Evolutionary conservation across 2,329 filamentous ascomycete genomes (phyloP), one percentile per base, ranked within the genome.

Genomic region (Chaetothyriales sp.): DNA sequence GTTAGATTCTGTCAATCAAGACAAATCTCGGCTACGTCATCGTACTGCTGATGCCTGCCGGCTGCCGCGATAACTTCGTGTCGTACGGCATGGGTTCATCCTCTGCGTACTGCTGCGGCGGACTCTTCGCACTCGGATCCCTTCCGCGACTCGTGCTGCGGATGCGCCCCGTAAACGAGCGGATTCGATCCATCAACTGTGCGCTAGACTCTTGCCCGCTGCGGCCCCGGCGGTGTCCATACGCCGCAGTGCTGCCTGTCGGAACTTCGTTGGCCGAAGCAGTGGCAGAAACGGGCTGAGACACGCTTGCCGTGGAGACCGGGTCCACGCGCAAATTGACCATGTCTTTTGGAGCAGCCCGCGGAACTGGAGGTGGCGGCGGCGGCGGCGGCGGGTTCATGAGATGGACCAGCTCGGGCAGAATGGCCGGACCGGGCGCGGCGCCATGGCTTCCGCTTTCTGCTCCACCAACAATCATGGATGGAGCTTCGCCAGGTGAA

Each of bases 351-450:
- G 55, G 52, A 40, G 57, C 45, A 28, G 54, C 59, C 1, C 60
- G 62, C 13, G 60, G 59, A 18, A 60, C 48, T 6, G 73, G 71
- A 9, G 68, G 63, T n/a, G 72, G 72, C 19, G 73, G 73, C 15
- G 72, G 73, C 2, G 74, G 73, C 0, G 77, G 76, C 9, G 77
- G 76, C 8, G 65, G 69, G 20, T 73, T 74, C 15, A 83, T 68
- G 63, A 82, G 80, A 60, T 81, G 78, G 9, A 40, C 33, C 8
- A 83, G 70, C 60, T 83, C 77, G 5, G 79, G 76, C 18, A 83
- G 70, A 8, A 80, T 67, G 8, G 76, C 73, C 10, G 76, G 75
- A 20, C 58, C 48, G 10, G 46, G 4, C 46, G 33, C 15, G 10
- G 15, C 33, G 33, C 33, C 33, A 40, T 40, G 15, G 46, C 46